A percentile compares a stretch with the other conserved stretches of the same genome.
These are phyloP conservation scores for Eucalyptus cladocalyx DNA, from an alignment of 345 rosid genomes.

Conservation along the genomic window DNA sequence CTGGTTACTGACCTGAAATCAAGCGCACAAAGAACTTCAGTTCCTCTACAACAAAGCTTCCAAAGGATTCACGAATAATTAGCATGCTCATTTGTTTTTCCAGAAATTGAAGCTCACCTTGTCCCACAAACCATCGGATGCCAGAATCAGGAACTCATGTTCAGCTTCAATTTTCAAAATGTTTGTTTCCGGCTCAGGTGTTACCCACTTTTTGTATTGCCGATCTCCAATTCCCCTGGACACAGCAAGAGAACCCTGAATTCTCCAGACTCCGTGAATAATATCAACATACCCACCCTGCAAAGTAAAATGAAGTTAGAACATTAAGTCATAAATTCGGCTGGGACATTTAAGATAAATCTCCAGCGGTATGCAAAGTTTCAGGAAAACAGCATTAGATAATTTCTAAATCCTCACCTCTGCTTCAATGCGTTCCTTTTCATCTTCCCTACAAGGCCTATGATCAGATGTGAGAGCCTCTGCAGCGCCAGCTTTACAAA, in stretches of 20 bases:
- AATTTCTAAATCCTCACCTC: constrained; percentile 24
- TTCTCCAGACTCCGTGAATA: constrained; percentile 69
- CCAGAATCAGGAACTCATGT: constrained; percentile 71
- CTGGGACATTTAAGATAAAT: not conserved
- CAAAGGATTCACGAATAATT: not conserved
- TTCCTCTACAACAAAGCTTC: not conserved
- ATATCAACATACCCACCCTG: constrained; percentile 87
- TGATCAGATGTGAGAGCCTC: constrained; percentile 84
- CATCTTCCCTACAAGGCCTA: constrained; percentile 75
- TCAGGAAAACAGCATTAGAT: not conserved
- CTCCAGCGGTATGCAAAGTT: not conserved
- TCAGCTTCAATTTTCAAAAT: constrained; percentile 33
- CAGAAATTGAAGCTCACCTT: constrained; percentile 27
- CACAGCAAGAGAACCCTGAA: constrained; percentile 82
- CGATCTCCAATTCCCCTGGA: constrained; percentile 81
- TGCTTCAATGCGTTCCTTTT: constrained; percentile 50
- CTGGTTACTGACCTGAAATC: constrained; percentile 66
- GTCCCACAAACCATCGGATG: constrained; percentile 98
- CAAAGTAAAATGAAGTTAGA: not conserved
- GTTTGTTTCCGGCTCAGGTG: constrained; percentile 77
- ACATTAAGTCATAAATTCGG: not conserved
- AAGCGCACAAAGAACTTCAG: not conserved
- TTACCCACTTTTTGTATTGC: constrained; percentile 74
- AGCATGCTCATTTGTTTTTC: not conserved
- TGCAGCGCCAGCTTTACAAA: constrained; percentile 64